Evolutionary conservation across 345 rosid genomes (phyloP), one percentile per base, ranked within the genome.

Genomic region (Psidium friedrichsthalianum): DNA sequence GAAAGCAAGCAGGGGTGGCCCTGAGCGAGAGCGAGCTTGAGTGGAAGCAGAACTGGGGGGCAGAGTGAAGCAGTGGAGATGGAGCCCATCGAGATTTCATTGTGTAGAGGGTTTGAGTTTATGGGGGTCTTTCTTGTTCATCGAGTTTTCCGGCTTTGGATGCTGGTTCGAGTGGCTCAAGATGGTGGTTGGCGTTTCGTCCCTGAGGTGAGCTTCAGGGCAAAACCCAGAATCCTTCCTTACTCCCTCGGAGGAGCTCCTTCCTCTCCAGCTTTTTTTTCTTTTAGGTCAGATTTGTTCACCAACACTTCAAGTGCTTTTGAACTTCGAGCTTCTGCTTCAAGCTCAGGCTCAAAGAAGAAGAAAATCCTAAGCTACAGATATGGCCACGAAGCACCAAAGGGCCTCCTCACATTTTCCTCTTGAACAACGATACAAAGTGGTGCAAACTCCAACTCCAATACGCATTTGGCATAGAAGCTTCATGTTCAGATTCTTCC

Each of bases 381-480:
- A n/a, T n/a, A n/a, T n/a, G n/a, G n/a, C n/a, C n/a, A n/a, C n/a
- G n/a, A n/a, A n/a, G n/a, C n/a, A n/a, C n/a, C n/a, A 59, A 97
- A 84, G 85, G 91, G 96, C 87, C 90, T 95, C 90, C 98, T 93
- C 85, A 91, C 54, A 84, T 86, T 93, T 55, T n/a, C n/a, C 99
- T 88, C 94, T 92, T 15, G 99, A 97, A 85, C 91, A 92, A 92
- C 96, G 99, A 86, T 97, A 88, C 96, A 52, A 85, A 93, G 90
- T 32, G 99, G 96, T 0, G 96, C 94, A 82, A n/a, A 96, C 91
- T 87, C 99, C 99, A 49, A 97, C 99, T 86, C 99, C 99, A 47
- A 97, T 89, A n/a, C 6, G 99, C n/a, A 96, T 93, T 97, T 97
- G 84, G 99, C 99, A 82, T 97, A 97, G 74, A n/a, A 96, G 86